These are phyloP conservation scores for Triticum urartu DNA, from an alignment of 176 grass and related monocot species.

Conservation along the genomic window DNA sequence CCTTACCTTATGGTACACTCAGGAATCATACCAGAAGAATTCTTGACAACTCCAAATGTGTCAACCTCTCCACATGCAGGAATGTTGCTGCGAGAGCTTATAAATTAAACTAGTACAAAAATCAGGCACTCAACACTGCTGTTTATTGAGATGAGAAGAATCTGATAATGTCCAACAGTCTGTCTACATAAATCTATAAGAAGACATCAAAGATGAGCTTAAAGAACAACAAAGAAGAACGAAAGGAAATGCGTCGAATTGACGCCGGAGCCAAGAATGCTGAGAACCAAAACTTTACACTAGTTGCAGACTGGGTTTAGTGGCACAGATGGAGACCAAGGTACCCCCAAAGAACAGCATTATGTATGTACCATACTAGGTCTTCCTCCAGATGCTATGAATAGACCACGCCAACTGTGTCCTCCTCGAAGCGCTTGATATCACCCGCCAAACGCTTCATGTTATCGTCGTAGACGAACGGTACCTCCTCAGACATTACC, in stretches of 20 bases:
- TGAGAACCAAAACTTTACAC: constrained; percentile 21
- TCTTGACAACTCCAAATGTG: too few species aligned
- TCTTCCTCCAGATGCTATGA: constrained; percentile 11
- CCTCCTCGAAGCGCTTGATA: constrained; percentile 58
- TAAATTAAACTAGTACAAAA: constrained; percentile 8
- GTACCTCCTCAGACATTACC: constrained; percentile 55
- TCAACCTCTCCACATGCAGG: too few species aligned
- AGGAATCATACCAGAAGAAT: too few species aligned
- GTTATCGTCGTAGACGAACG: constrained; percentile 63
- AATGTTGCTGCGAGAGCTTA: too few species aligned
- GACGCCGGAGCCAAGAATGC: neutral
- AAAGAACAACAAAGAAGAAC: neutral
- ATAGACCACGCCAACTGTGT: constrained; percentile 33
- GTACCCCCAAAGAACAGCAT: constrained; percentile 1
- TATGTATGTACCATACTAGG: constrained; percentile 10
- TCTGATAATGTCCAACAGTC: neutral
- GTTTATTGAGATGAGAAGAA: neutral
- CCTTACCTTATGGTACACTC: too few species aligned
- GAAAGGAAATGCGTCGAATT: neutral
- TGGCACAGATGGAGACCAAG: neutral
- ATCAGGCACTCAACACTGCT: constrained; percentile 10
- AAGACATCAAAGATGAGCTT: neutral
- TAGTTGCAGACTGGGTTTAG: neutral
- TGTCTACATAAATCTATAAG: constrained; percentile 28
- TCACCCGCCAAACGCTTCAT: constrained; percentile 48